Percentiles rank a stretch among this genome's conserved stretches.
These are phyloP conservation scores for Trichoderma harzianum DNA, from an alignment of 2,329 filamentous ascomycete genomes.

Conservation along the genomic window DNA sequence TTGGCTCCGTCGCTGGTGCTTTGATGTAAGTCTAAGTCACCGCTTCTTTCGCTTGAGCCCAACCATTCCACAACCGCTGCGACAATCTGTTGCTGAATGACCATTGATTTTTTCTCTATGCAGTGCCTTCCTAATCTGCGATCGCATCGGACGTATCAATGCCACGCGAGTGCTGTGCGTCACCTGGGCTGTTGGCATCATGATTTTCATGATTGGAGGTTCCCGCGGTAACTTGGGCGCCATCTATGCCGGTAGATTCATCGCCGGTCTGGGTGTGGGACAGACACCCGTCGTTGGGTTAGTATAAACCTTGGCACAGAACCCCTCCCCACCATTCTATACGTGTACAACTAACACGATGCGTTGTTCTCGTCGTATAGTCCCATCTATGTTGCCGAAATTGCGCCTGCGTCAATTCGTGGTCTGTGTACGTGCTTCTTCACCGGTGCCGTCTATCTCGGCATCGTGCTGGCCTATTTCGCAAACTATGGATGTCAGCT, in stretches of 20 bases:
- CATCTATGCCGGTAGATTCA: slow-evolving; percentile 64
- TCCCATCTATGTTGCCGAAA: slow-evolving; percentile 70
- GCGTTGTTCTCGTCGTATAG: slow-evolving; percentile 20
- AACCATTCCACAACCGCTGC: slow-evolving; percentile 1
- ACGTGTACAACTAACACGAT: background rate
- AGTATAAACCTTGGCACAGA: slow-evolving; percentile 13
- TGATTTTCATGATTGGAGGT: slow-evolving; percentile 53
- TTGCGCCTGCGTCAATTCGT: slow-evolving; percentile 64
- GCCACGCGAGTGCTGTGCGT: slow-evolving; percentile 56
- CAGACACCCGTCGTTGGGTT: slow-evolving; percentile 62
- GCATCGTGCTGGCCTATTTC: slow-evolving; percentile 77
- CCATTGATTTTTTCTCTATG: background rate
- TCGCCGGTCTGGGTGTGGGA: slow-evolving; percentile 63
- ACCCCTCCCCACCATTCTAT: background rate
- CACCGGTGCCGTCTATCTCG: slow-evolving; percentile 62
- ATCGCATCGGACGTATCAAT: slow-evolving; percentile 61
- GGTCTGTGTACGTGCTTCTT: slow-evolving; percentile 66
- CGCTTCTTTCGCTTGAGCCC: background rate
- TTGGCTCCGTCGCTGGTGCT: slow-evolving; percentile 70
- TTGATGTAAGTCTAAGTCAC: slow-evolving; percentile 46
- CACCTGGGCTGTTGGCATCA: slow-evolving; percentile 57
- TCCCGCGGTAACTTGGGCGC: slow-evolving; percentile 51
- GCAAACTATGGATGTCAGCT: slow-evolving; percentile 61
- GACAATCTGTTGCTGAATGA: slow-evolving; percentile 2
- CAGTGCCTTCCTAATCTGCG: slow-evolving; percentile 57